Percentiles rank a stretch among this genome's conserved stretches.
phyloP scores from a whole-genome alignment of 108 stramenopile species.

The Cyclotella atomus region DNA sequence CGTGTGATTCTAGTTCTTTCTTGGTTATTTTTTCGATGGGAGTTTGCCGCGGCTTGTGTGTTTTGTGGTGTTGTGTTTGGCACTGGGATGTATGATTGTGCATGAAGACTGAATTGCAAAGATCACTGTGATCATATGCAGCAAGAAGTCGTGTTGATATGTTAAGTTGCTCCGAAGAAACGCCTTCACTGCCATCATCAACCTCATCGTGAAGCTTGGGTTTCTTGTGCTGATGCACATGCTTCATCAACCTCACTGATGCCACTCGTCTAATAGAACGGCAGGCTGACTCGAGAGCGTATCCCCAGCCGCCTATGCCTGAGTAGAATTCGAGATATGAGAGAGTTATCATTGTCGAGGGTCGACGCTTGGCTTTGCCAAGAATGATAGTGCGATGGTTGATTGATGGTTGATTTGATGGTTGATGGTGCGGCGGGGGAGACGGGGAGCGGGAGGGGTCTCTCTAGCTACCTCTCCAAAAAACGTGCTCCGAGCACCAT shows the following conservation, averaged over 20 bases:
- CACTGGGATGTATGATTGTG: slow-evolving; percentile 57
- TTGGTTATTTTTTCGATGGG: slow-evolving; percentile 66
- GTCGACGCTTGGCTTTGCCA: no score
- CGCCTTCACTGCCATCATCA: neutral
- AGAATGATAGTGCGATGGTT: neutral
- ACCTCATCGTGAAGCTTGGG: slow-evolving; percentile 4
- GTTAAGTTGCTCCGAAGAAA: neutral
- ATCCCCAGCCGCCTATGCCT: slow-evolving; percentile 92
- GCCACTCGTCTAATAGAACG: slow-evolving; percentile 16
- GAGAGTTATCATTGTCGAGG: slow-evolving; percentile 56
- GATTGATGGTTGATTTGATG: neutral
- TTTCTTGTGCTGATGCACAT: neutral
- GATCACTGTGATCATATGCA: slow-evolving; percentile 81
- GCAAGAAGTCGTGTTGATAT: slow-evolving; percentile 53
- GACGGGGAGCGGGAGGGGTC: neutral
- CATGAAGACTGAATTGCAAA: slow-evolving; percentile 66
- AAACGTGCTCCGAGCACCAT: no score
- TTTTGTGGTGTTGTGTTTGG: slow-evolving; percentile 11
- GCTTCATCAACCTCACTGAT: neutral
- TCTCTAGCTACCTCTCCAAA: neutral
- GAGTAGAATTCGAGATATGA: slow-evolving; percentile 90
- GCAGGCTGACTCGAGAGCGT: slow-evolving; percentile 70
- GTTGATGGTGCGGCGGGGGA: neutral
- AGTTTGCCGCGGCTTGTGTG: slow-evolving; percentile 31
- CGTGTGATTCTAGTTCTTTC: slow-evolving; percentile 52